These are phyloP conservation scores for Geotrichum siamense DNA, from an alignment of 1,139 yeast genomes.

Conservation along the genomic window DNA sequence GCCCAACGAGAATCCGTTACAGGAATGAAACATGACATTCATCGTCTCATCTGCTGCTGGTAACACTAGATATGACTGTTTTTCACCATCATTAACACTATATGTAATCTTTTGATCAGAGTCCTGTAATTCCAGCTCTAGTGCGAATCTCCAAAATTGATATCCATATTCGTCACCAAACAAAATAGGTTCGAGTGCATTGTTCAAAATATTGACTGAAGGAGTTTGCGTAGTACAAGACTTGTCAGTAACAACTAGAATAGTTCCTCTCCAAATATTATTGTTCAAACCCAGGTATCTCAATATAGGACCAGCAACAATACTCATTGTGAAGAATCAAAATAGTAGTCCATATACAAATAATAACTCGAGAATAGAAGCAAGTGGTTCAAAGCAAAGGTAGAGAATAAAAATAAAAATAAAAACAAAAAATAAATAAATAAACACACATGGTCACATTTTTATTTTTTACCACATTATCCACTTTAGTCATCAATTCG, in stretches of 20 bases:
- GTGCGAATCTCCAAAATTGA: constrained; percentile 56
- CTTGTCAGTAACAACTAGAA: constrained; percentile 52
- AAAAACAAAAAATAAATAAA: too few species aligned
- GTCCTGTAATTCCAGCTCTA: constrained; percentile 38
- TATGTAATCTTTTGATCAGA: constrained; percentile 11
- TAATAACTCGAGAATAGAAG: too few species aligned
- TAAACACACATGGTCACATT: too few species aligned
- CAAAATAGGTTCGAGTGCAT: background rate
- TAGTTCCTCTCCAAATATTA: constrained; percentile 54
- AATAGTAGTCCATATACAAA: too few species aligned
- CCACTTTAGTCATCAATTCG: too few species aligned
- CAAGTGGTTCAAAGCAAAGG: too few species aligned
- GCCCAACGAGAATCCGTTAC: constrained; percentile 84
- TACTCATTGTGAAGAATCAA: constrained; percentile 33
- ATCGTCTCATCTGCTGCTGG: constrained; percentile 57
- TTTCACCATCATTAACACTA: constrained; percentile 41
- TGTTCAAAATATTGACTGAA: background rate
- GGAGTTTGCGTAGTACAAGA: constrained; percentile 20
- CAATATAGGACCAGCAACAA: constrained; percentile 72
- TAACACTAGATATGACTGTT: constrained; percentile 45
- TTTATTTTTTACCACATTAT: too few species aligned
- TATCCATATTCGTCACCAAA: constrained; percentile 44
- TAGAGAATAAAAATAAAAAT: too few species aligned
- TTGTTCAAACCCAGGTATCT: constrained; percentile 57
- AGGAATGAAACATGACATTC: constrained; percentile 76